Base-by-base conservation (phyloP, 169 alveolate species). In the Sarcocystis neurona region DNA sequence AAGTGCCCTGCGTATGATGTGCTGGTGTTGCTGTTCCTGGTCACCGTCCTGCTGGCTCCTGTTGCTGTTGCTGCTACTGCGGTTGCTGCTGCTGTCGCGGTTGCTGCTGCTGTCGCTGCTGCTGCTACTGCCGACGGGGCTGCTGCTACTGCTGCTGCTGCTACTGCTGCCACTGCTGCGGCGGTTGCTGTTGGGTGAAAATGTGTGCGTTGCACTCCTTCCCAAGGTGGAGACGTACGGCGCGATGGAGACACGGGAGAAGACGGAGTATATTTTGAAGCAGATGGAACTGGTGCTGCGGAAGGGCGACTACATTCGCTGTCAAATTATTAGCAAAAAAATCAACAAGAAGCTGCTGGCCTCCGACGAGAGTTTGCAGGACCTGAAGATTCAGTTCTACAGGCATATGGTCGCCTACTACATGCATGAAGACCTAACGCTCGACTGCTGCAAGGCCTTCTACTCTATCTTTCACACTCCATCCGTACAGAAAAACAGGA, bases 211-310 rank as follows among this genome's bases (percentile, higher is more conserved):
- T 50, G 46, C 18, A 0, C 2, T n/a, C 20, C 18, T 37, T 8
- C 15, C 50, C 5, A 37, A 90, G 93, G 93, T 87, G 56, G 93
- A 87, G 56, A 91, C 91, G n/a, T 86, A 86, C 77, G 91, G 91
- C 0, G 90, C 93, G 34, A 94, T 94, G 96, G 95, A 94, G 70
- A 75, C 89, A 50, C 70, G 78, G 27, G 96, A 94, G 85, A 94
- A 94, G 84, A 90, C 94, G 20, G 91, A 91, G 75, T 94, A 89
- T 79, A 92, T 94, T 34, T 85, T 94, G 89, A 93, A 94, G 68
- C 96, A 94, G 79, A 93, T 94, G 95, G 46, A 94, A 43, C 89
- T 92, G 44, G 60, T 91, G 37, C 75, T 91, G 85, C 66, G 70
- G 23, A 75, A 79, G 6, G 41, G 68, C 53, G 94, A 91, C 77